These are phyloP conservation scores for Arabidopsis lyrata DNA, from an alignment of 441 rosid genomes.

Conservation along the genomic window DNA sequence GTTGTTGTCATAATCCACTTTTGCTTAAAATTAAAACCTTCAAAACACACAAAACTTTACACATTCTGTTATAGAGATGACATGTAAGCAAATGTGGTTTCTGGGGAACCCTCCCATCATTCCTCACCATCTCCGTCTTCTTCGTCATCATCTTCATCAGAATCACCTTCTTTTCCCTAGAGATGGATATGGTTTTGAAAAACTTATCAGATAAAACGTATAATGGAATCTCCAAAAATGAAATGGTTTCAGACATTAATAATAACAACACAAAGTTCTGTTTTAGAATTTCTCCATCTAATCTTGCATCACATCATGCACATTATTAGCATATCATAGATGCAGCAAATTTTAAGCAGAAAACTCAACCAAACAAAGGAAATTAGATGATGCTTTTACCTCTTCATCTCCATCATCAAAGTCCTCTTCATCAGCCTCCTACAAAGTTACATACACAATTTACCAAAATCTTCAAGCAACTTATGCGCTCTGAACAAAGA, in stretches of 20 bases:
- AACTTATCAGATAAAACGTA: slow-evolving; percentile 11
- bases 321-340: slow-evolving; percentile 2
- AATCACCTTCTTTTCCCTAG: slow-evolving; percentile 73
- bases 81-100: slow-evolving; percentile 40
- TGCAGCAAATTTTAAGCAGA: background rate
- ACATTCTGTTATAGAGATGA: slow-evolving; percentile 44
- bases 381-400: slow-evolving; percentile 49
- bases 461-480: slow-evolving; percentile 27
- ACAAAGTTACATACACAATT: slow-evolving; percentile 26
- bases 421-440: slow-evolving; percentile 93
- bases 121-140: slow-evolving; percentile 67
- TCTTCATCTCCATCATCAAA: slow-evolving; percentile 56
- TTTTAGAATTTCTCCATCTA: background rate
- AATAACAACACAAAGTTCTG: background rate
- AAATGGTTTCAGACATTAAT: slow-evolving; percentile 3
- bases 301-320: slow-evolving; percentile 2
- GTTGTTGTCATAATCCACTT: slow-evolving; percentile 17
- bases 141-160: slow-evolving; percentile 70
- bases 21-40: slow-evolving; percentile 13
- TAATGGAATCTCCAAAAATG: background rate
- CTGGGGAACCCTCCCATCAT: slow-evolving; percentile 50
- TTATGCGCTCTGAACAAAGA: background rate
- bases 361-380: slow-evolving; percentile 7
- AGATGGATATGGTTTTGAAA: slow-evolving; percentile 1
- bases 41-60: slow-evolving; percentile 41